These are phyloP conservation scores for Nothophytophthora sp. DNA, from an alignment of 352 stramenopile genomes.

Conservation along the genomic window DNA sequence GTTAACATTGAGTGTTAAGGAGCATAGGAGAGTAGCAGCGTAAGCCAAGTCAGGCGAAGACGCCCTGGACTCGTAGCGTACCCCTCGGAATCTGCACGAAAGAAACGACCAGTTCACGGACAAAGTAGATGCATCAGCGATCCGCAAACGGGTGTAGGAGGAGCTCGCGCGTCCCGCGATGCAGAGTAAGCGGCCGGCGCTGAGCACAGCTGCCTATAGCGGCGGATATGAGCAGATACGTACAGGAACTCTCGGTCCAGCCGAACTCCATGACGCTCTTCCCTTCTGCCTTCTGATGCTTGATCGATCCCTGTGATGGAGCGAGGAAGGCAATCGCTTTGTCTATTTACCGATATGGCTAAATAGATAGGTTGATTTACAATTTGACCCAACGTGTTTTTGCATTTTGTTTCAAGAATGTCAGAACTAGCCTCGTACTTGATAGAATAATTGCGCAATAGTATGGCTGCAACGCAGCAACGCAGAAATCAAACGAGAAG, in stretches of 20 bases:
- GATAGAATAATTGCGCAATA: no score
- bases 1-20: neutral
- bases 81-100: slow-evolving; percentile 39
- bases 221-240: slow-evolving; percentile 17
- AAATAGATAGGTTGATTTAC: no score
- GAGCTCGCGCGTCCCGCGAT: neutral
- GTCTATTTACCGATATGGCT: no score
- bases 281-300: no score
- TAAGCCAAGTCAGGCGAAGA: neutral
- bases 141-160: no score
- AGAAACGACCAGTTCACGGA: slow-evolving; percentile 2
- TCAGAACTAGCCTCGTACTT: no score
- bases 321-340: no score
- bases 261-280: slow-evolving; percentile 71
- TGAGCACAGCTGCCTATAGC: neutral
- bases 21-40: neutral
- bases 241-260: slow-evolving; percentile 82
- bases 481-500: no score
- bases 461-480: no score
- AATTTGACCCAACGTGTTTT: no score
- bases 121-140: slow-evolving; percentile 2
- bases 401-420: no score
- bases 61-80: slow-evolving; percentile 41
- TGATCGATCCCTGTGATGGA: no score
- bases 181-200: neutral